These are phyloP conservation scores for Phytophthora ohioensis DNA, from an alignment of 352 stramenopile species.

Conservation along the genomic window DNA sequence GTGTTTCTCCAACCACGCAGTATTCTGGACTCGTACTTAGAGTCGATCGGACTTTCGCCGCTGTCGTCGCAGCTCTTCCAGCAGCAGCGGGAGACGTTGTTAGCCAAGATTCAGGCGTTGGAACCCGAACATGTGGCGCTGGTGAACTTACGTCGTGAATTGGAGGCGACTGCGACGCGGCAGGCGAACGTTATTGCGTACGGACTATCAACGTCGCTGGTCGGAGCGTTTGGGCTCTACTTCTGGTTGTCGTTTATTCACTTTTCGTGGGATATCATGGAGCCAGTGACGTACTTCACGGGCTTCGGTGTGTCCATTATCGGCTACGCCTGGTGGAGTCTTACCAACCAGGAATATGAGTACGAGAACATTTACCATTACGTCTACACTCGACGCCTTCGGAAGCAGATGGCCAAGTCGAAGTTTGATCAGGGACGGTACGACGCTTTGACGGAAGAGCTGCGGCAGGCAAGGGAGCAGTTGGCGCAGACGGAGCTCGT, in stretches of 20 bases:
- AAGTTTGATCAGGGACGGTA: slow-evolving; percentile 68
- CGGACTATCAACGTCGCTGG: slow-evolving; percentile 65
- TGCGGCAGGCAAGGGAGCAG: slow-evolving; percentile 47
- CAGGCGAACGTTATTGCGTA: slow-evolving; percentile 69
- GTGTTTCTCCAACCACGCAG: slow-evolving; percentile 86
- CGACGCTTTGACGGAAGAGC: slow-evolving; percentile 48
- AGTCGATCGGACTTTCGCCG: slow-evolving; percentile 77
- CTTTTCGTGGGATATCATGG: slow-evolving; percentile 93
- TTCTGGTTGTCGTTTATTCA: slow-evolving; percentile 91
- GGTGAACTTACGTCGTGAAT: slow-evolving; percentile 65
- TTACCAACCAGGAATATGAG: slow-evolving; percentile 90
- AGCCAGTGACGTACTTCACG: slow-evolving; percentile 91
- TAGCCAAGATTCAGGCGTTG: slow-evolving; percentile 73
- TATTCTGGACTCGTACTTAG: slow-evolving; percentile 81
- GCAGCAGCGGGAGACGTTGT: slow-evolving; percentile 66
- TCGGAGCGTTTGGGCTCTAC: slow-evolving; percentile 85
- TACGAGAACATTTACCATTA: slow-evolving; percentile 92
- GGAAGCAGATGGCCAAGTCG: slow-evolving; percentile 61
- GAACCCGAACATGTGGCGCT: slow-evolving; percentile 78
- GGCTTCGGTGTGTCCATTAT: slow-evolving; percentile 83
- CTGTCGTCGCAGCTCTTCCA: slow-evolving; percentile 75
- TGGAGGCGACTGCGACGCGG: slow-evolving; percentile 66
- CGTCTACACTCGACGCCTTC: slow-evolving; percentile 73
- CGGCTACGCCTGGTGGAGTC: slow-evolving; percentile 85
- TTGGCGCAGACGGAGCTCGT: slow-evolving; percentile 66